Evolutionary conservation across 164 flowering plant genomes (phyloP).

Genomic region (Platanus orientalis): DNA sequence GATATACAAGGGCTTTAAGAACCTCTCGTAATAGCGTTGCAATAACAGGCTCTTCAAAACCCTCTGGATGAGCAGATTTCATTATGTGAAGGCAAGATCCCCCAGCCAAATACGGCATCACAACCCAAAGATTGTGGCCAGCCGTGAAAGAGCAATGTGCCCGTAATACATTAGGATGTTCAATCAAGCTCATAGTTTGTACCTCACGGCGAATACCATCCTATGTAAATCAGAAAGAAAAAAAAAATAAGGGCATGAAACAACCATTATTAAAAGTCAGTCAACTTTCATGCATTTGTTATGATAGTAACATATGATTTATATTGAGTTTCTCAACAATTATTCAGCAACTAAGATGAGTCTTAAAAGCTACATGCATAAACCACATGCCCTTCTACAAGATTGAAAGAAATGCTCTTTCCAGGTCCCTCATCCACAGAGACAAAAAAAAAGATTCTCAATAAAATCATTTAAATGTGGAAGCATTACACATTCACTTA

Average conservation of each 20-base stretch:
- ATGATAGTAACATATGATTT: neutral
- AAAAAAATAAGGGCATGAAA: neutral
- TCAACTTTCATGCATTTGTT: neutral
- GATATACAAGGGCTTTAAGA: slow-evolving; percentile 90
- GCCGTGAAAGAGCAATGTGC: slow-evolving; percentile 77
- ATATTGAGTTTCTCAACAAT: neutral
- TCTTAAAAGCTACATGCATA: neutral
- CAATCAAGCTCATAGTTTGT: slow-evolving; percentile 76
- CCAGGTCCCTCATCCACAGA: too few species aligned
- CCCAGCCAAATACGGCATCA: slow-evolving; percentile 93
- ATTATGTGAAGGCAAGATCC: slow-evolving; percentile 96
- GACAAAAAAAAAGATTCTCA: too few species aligned
- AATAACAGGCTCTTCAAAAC: slow-evolving; percentile 90
- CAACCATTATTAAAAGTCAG: neutral
- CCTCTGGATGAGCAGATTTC: slow-evolving; percentile 75
- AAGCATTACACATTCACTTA: too few species aligned
- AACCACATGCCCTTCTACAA: neutral
- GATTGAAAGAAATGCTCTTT: neutral
- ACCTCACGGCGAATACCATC: slow-evolving; percentile 82
- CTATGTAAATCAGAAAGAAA: slow-evolving; percentile 26
- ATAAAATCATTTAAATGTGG: too few species aligned
- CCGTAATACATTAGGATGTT: slow-evolving; percentile 68
- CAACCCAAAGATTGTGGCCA: slow-evolving; percentile 44
- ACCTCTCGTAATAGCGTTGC: slow-evolving; percentile 76
- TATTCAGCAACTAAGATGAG: neutral